Conservation (phyloP, 805 yeast species). For the Candida tibetensis region DNA sequence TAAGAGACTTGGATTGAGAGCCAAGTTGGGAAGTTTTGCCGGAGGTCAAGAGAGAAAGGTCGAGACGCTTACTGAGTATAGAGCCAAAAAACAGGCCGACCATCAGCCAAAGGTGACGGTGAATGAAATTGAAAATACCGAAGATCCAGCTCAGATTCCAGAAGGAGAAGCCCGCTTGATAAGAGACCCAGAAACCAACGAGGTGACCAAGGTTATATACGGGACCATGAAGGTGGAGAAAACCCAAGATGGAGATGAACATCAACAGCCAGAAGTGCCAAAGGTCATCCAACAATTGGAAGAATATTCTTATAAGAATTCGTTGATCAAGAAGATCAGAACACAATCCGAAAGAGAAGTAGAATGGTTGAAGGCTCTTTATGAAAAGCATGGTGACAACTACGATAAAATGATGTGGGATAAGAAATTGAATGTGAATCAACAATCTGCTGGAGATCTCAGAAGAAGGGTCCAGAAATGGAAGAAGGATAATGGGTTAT, state of each 20-base stretch:
- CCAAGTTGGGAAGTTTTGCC: slow-evolving; percentile 62
- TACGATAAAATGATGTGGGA: slow-evolving; percentile 92
- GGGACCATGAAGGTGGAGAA: slow-evolving; percentile 53
- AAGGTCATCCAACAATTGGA: slow-evolving; percentile 71
- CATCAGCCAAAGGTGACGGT: slow-evolving; percentile 30
- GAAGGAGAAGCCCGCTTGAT: slow-evolving; percentile 77
- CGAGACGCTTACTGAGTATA: slow-evolving; percentile 34
- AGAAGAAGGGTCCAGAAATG: slow-evolving; percentile 69
- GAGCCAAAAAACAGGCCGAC: slow-evolving; percentile 28
- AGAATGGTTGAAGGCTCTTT: slow-evolving; percentile 64
- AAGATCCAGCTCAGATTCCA: slow-evolving; percentile 60
- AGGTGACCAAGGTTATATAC: slow-evolving; percentile 63
- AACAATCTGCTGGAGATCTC: slow-evolving; percentile 82
- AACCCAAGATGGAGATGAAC: slow-evolving; percentile 10
- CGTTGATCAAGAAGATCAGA: slow-evolving; percentile 52
- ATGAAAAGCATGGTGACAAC: slow-evolving; percentile 82
- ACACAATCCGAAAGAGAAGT: slow-evolving; percentile 68
- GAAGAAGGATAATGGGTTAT: slow-evolving; percentile 48
- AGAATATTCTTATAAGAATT: slow-evolving; percentile 40
- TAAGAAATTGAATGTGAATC: slow-evolving; percentile 74
- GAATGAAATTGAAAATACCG: slow-evolving; percentile 41
- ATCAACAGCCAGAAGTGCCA: slow-evolving; percentile 36
- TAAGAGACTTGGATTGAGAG: slow-evolving; percentile 70
- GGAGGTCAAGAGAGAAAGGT: slow-evolving; percentile 77
- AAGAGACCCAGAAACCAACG: slow-evolving; percentile 62